Percentiles rank a stretch among this genome's conserved stretches.
phyloP scores from a whole-genome alignment of 2,329 filamentous ascomycete genomes.

The Neopestalotiopsis rosae region DNA sequence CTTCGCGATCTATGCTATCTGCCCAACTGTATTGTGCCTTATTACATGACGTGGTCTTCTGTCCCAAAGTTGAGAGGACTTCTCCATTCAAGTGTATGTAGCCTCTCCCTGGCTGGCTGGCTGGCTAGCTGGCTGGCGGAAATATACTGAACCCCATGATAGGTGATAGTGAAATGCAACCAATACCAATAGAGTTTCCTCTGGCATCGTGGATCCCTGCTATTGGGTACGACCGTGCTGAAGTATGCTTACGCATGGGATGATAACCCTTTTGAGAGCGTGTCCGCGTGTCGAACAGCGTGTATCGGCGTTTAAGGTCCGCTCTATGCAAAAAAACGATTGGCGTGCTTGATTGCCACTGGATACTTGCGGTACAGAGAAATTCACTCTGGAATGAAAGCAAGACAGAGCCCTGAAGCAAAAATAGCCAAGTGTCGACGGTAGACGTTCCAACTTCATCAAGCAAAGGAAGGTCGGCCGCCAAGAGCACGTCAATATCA shows the following conservation, averaged over 20 bases:
- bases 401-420: not conserved
- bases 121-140: not conserved
- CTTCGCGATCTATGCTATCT: not conserved
- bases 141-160: slow-evolving; percentile 2
- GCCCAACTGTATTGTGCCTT: not conserved
- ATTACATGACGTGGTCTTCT: not conserved
- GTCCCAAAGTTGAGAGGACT: not conserved
- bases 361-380: not conserved
- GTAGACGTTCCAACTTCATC: not conserved
- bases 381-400: not conserved
- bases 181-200: not conserved
- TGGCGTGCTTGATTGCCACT: not conserved
- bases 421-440: not conserved
- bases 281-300: slow-evolving; percentile 4
- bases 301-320: not conserved
- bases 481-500: not conserved
- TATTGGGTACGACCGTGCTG: slow-evolving; percentile 9
- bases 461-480: not conserved
- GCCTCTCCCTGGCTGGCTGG: not conserved
- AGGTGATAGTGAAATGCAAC: not conserved
- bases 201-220: slow-evolving; percentile 7
- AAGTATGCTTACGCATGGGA: not conserved
- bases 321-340: not conserved
- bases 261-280: slow-evolving; percentile 9
- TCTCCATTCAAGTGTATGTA: not conserved